A percentile compares a stretch with the other conserved stretches of the same genome.
Evolutionary conservation across 768 basidiomycete genomes (phyloP).

Genomic region (Hypholoma sublateritium): DNA sequence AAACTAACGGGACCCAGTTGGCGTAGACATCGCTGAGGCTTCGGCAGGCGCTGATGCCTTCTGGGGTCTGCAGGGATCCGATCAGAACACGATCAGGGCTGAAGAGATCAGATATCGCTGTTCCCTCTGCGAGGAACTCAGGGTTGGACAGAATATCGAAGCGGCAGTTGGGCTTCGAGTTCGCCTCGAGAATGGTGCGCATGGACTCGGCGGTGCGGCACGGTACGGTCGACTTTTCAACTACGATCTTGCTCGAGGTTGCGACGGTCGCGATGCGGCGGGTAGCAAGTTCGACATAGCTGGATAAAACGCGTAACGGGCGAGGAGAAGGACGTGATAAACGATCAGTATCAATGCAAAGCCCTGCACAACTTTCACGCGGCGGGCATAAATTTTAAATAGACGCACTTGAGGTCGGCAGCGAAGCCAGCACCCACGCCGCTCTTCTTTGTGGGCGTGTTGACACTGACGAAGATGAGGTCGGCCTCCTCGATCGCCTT

Average conservation of each 20-base stretch:
- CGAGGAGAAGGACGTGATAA: background rate
- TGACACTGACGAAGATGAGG: slow-evolving; percentile 97
- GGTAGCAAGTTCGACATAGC: slow-evolving; percentile 96
- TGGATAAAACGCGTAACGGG: slow-evolving; percentile 30
- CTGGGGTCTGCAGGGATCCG: slow-evolving; percentile 88
- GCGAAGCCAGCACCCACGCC: slow-evolving; percentile 98
- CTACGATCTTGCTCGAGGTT: slow-evolving; percentile 92
- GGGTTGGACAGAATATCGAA: slow-evolving; percentile 99
- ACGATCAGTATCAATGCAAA: slow-evolving; percentile 10
- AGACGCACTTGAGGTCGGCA: slow-evolving; percentile 92
- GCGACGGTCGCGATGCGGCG: slow-evolving; percentile 94
- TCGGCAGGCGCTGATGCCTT: slow-evolving; percentile 80
- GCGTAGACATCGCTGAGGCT: slow-evolving; percentile 82
- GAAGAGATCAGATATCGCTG: slow-evolving; percentile 89
- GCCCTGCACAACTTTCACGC: background rate
- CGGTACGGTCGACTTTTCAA: slow-evolving; percentile 99
- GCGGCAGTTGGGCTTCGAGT: slow-evolving; percentile 86
- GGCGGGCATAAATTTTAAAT: slow-evolving; percentile 7
- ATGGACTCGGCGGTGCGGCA: slow-evolving; percentile 99
- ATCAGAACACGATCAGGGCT: slow-evolving; percentile 94
- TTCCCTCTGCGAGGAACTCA: slow-evolving; percentile 98
- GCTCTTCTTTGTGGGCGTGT: slow-evolving; percentile 98
- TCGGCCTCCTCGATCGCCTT: slow-evolving; percentile 92
- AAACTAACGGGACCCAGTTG: slow-evolving; percentile 92
- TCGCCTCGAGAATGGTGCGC: slow-evolving; percentile 98